Conservation (phyloP, 1,284 basidiomycete genomes). For the Boletus sp. region DNA sequence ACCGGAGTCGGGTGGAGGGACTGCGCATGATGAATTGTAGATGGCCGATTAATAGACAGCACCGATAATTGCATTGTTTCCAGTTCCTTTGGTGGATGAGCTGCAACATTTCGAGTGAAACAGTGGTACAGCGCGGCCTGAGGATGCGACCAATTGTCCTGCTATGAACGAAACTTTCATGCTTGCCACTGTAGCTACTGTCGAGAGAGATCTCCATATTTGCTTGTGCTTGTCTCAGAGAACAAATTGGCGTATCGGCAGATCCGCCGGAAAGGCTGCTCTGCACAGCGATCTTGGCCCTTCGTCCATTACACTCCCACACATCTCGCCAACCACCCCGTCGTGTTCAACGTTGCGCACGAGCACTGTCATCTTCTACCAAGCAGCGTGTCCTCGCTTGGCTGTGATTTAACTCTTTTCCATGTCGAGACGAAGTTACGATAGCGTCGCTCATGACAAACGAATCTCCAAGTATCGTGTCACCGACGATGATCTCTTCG, state of each 20-base stretch:
- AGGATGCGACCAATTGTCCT: too few species aligned
- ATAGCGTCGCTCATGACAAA: conserved; percentile 61
- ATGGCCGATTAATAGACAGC: conserved; percentile 14
- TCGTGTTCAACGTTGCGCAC: conserved; percentile 1
- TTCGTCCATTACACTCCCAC: background rate
- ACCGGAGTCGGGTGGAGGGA: conserved; percentile 15
- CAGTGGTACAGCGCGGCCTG: too few species aligned
- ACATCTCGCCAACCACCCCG: background rate
- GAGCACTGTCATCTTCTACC: conserved; percentile 6
- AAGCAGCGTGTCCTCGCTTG: conserved; percentile 6
- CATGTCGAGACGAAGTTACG: conserved; percentile 68
- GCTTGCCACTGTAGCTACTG: too few species aligned
- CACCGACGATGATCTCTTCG: conserved; percentile 77
- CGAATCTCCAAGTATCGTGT: conserved; percentile 70
- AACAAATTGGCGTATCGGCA: conserved; percentile 1
- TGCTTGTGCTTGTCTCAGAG: conserved; percentile 27
- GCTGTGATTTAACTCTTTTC: conserved; percentile 16
- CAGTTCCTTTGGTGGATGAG: too few species aligned
- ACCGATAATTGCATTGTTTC: background rate
- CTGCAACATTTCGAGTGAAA: too few species aligned
- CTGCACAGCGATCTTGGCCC: conserved; percentile 3
- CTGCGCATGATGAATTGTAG: conserved; percentile 32
- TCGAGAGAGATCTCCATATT: too few species aligned
- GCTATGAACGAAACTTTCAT: too few species aligned
- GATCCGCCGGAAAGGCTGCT: background rate